A percentile compares a stretch with the other conserved stretches of the same genome.
phyloP scores from a whole-genome alignment of 768 basidiomycete genomes.

The Leucocoprinus birnbaumii region DNA sequence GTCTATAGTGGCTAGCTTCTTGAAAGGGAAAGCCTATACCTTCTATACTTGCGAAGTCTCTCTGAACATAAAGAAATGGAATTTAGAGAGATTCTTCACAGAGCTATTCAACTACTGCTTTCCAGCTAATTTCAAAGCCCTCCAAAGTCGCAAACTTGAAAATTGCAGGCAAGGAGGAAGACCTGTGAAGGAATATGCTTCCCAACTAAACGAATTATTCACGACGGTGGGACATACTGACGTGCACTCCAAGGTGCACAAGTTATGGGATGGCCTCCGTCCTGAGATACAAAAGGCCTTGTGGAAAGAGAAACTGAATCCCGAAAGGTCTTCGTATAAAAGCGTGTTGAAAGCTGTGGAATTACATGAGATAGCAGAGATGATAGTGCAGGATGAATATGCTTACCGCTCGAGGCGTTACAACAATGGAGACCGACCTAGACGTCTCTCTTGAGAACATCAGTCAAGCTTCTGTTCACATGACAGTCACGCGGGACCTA shows the following conservation, averaged over 20 bases:
- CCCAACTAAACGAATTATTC: conserved; percentile 31
- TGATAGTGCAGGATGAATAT: neutral
- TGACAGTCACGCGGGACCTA: too few relatives aligned
- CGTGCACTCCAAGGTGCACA: conserved; percentile 26
- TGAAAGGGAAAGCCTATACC: conserved; percentile 17
- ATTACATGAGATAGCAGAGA: conserved; percentile 22
- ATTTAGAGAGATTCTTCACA: conserved; percentile 20
- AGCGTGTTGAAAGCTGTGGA: conserved; percentile 27
- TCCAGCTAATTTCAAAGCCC: conserved; percentile 23
- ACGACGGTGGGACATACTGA: too few relatives aligned
- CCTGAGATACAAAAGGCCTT: conserved; percentile 24
- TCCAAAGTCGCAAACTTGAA: conserved; percentile 24
- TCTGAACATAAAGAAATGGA: conserved; percentile 19
- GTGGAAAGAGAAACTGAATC: conserved; percentile 26
- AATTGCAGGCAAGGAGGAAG: conserved; percentile 21
- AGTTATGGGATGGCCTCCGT: conserved; percentile 31
- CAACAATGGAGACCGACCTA: too few relatives aligned
- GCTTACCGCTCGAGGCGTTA: too few relatives aligned
- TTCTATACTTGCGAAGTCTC: conserved; percentile 28
- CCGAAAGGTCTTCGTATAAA: conserved; percentile 22
- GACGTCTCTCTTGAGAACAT: too few relatives aligned
- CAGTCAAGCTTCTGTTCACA: too few relatives aligned
- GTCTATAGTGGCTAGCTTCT: too few relatives aligned
- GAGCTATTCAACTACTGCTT: conserved; percentile 33
- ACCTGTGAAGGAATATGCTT: conserved; percentile 28